Percentiles rank a stretch among this genome's conserved stretches.
phyloP scores from a whole-genome alignment of 73 alveolate species.

The Paramecium biaurelia region DNA sequence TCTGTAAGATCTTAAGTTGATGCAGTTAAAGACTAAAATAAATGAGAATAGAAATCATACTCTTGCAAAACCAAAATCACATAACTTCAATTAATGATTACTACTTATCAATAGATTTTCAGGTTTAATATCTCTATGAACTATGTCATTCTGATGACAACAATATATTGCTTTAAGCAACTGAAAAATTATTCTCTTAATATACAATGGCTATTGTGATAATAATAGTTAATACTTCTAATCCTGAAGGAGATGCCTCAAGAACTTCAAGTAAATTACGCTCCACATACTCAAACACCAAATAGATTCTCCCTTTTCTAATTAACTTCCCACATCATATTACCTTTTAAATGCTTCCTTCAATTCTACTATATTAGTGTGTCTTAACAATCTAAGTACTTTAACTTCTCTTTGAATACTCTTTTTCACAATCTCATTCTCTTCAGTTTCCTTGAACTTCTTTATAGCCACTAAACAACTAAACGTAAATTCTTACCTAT shows the following conservation, averaged over 20 bases:
- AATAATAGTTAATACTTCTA: constrained; percentile 71
- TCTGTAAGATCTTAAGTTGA: constrained; percentile 57
- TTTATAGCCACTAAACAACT: constrained; percentile 73
- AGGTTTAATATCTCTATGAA: constrained; percentile 64
- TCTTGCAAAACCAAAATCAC: constrained; percentile 76
- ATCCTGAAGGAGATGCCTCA: constrained; percentile 92
- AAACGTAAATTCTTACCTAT: constrained; percentile 44
- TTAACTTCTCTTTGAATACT: constrained; percentile 84
- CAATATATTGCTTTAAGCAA: constrained; percentile 60
- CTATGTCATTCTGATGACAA: constrained; percentile 63
- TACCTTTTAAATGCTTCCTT: constrained; percentile 87
- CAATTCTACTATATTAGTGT: constrained; percentile 87
- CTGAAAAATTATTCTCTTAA: constrained; percentile 46
- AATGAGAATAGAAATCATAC: neutral
- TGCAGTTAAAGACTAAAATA: neutral
- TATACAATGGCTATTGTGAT: constrained; percentile 31
- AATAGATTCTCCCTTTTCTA: constrained; percentile 63
- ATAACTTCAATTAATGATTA: constrained; percentile 55
- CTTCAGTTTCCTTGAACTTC: constrained; percentile 90
- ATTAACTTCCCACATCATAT: neutral
- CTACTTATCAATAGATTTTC: constrained; percentile 53
- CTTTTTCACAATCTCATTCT: constrained; percentile 77
- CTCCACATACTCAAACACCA: constrained; percentile 94
- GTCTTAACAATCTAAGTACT: constrained; percentile 80
- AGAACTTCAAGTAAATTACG: constrained; percentile 90